Evolutionary conservation across 257 asterid species (phyloP), one percentile per base, ranked within the genome.

Genomic region (Przewalskia tangutica): DNA sequence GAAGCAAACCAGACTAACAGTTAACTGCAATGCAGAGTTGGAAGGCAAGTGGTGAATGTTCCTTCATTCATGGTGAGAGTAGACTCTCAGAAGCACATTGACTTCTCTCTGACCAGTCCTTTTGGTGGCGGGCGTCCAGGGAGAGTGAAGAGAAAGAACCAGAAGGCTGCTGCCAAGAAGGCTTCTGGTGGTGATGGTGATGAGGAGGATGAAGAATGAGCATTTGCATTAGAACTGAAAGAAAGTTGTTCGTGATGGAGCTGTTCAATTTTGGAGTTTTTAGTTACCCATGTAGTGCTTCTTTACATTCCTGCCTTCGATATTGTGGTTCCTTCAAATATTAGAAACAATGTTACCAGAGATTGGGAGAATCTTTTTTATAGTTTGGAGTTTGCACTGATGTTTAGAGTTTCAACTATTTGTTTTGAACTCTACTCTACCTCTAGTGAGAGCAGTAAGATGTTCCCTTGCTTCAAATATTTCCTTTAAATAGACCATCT

Each of bases 61-160:
- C 87, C 92, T 10, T 89, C 92, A 3, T 89, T 89, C 18, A 83
- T 89, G 90, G 92, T 89, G 4, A 86, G 88, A 75, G 83, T 89
- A 11, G 92, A 89, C 82, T 89, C 92, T 34, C 90, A 87, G 87
- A 89, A 89, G 81, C 90, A 89, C 82, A 86, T 89, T 55, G 92
- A 89, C 68, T 89, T 89, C 87, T 89, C 92, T 1, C 88, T 89
- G 2, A 84, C 92, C 20, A 89, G 92, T 77, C 90, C 92, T 2
- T 87, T 89, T 10, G 92, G 92, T 76, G 92, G 90, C n/a, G 92
- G 92, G 2, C 92, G 89, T 48, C 87, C 90, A 7, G 92, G 92
- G 17, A 87, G 92, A 87, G 92, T 89, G 82, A 89, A 89, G 92
- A 68, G 92, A 89, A 89, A 27, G 90, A 89, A 87, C 86, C 77